Evolutionary conservation across 2,329 filamentous ascomycete species (phyloP).

Genomic region (Penicillium sp.): DNA sequence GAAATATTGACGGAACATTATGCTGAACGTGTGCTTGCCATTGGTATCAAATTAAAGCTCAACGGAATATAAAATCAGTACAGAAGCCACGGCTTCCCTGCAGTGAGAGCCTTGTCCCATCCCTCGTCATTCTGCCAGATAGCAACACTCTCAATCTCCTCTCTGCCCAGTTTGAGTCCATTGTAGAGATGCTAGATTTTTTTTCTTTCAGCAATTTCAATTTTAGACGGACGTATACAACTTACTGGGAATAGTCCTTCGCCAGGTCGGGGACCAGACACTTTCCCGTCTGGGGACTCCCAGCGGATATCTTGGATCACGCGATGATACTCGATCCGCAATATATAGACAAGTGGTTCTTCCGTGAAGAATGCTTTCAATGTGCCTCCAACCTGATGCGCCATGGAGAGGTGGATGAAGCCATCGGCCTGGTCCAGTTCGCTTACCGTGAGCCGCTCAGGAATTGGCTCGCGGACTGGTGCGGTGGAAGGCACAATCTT

Average conservation of each 20-base stretch:
- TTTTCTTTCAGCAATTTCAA: neutral
- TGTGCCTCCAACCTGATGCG: conserved; percentile 40
- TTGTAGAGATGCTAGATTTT: conserved; percentile 40
- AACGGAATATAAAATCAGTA: conserved; percentile 23
- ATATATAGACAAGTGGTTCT: conserved; percentile 39
- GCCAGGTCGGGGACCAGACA: conserved; percentile 37
- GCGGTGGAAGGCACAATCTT: conserved; percentile 40
- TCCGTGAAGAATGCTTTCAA: conserved; percentile 41
- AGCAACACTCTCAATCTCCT: conserved; percentile 40
- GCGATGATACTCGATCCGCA: conserved; percentile 36
- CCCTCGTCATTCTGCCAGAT: conserved; percentile 40
- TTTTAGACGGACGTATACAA: neutral
- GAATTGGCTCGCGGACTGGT: conserved; percentile 38
- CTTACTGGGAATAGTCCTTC: conserved; percentile 44
- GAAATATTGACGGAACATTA: neutral
- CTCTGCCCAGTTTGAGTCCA: conserved; percentile 37
- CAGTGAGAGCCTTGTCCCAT: conserved; percentile 38
- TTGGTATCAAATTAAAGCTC: neutral
- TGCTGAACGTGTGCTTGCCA: neutral
- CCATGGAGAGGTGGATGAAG: conserved; percentile 43
- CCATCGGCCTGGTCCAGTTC: conserved; percentile 37
- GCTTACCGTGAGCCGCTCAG: conserved; percentile 39
- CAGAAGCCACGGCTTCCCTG: conserved; percentile 39
- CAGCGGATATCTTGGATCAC: conserved; percentile 35
- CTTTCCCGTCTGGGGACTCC: conserved; percentile 40